phyloP scores from a whole-genome alignment of 805 yeast genomes.

The Wickerhamomyces hampshirensis region DNA sequence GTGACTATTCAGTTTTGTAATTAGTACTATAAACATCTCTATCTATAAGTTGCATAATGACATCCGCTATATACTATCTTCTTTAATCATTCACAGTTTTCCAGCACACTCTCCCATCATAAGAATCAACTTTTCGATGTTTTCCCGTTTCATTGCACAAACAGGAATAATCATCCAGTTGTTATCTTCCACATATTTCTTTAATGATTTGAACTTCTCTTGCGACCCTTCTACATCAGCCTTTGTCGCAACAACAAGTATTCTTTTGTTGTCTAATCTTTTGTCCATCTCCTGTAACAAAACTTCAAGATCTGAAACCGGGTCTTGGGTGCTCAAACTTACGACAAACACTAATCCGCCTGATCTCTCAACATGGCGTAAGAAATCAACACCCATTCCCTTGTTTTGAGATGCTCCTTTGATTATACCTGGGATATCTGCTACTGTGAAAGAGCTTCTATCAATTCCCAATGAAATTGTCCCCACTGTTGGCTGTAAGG shows the following conservation, averaged over 20 bases:
- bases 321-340: constrained; percentile 64
- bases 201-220: constrained; percentile 42
- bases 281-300: constrained; percentile 71
- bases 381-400: constrained; percentile 92
- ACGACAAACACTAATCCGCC: constrained; percentile 86
- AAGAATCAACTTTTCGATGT: constrained; percentile 61
- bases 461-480: constrained; percentile 68
- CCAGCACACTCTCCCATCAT: constrained; percentile 59
- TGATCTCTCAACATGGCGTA: constrained; percentile 89
- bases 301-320: constrained; percentile 58
- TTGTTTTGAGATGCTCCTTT: constrained; percentile 79
- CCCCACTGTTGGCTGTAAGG: constrained; percentile 88
- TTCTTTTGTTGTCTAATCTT: constrained; percentile 54
- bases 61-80: no score
- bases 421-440: constrained; percentile 96
- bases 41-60: no score
- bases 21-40: no score
- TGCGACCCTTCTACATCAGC: constrained; percentile 69
- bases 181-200: constrained; percentile 35
- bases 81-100: constrained; percentile 17
- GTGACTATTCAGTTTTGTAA: no score
- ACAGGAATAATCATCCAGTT: constrained; percentile 78
- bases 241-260: constrained; percentile 86
- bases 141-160: constrained; percentile 71
- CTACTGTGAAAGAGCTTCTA: constrained; percentile 73